Evolutionary conservation across 2,329 filamentous ascomycete genomes (phyloP), one percentile per base, ranked within the genome.

Genomic region (Cadophora gregata): DNA sequence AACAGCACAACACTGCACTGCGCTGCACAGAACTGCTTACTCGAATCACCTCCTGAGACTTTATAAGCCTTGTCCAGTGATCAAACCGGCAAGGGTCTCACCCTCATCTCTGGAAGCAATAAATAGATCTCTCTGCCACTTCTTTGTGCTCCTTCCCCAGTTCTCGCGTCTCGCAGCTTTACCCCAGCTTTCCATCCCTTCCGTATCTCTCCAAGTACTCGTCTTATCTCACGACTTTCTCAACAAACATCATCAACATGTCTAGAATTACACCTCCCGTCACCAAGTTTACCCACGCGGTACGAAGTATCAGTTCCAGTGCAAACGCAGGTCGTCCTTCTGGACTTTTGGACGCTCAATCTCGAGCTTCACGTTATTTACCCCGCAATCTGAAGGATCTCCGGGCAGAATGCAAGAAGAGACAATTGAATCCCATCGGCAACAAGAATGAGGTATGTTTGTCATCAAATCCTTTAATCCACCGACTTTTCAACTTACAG

Each of bases 201-300:
- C 47, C 59, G 53, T 31, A 29, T 62, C 65, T 59, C 50, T 62
- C 19, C 31, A 33, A 50, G 33, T 56, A 33, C 61, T 50, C 60
- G 62, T 55, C 62, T 48, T 36, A 45, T 62, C 62, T 42, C 31
- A 55, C 24, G 19, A 36, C 38, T 25, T 50, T 36, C 47, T 64
- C 67, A 63, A 60, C 59, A 68, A n/a, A 38, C 48, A 51, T 14
- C 53, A 45, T 27, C 61, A 48, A 62, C 64, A 77, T 77, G 76
- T 75, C 74, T 12, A 68, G 76, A 73, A 67, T 76, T 33, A 76
- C 75, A 55, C 73, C 74, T 47, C 74, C 74, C 25, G 73, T 75
- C 4, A 73, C 64, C 58, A 76, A 72, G 59, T 64, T 76, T 53
- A 70, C 69, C 42, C 71, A 73, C 61, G 63, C 67, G 9, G 38